These are phyloP conservation scores for Podospora pseudocomata DNA, from an alignment of 495 filamentous ascomycete genomes.

Conservation along the genomic window DNA sequence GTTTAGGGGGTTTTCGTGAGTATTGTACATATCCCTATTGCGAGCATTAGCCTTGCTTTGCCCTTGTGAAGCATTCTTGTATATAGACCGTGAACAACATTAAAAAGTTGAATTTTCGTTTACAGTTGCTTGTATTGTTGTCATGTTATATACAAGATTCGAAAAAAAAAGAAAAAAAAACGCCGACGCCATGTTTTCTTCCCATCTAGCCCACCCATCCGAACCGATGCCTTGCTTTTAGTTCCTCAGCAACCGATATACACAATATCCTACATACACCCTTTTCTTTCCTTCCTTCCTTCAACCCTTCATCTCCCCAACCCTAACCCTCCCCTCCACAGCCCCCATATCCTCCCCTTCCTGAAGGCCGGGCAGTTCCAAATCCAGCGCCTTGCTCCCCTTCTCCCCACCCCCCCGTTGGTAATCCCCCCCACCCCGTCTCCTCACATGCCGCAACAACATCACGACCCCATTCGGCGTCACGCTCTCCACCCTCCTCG, in stretches of 20 bases:
- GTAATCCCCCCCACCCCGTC: conserved; percentile 17
- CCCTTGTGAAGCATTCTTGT: too few species aligned
- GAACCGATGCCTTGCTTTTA: background rate
- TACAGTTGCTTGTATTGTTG: background rate
- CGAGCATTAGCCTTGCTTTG: too few species aligned
- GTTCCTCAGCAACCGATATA: background rate
- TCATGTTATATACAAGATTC: background rate
- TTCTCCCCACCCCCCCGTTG: background rate
- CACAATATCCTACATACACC: background rate
- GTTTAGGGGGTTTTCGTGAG: too few species aligned
- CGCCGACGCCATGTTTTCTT: conserved; percentile 2
- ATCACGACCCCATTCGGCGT: conserved; percentile 59
- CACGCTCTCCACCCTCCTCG: conserved; percentile 77
- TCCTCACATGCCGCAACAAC: conserved; percentile 51
- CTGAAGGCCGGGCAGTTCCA: conserved; percentile 26
- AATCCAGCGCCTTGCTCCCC: conserved; percentile 22
- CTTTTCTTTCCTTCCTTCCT: background rate
- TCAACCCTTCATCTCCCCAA: conserved; percentile 29
- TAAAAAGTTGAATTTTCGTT: too few species aligned
- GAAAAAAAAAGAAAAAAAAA: background rate
- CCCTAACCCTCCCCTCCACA: conserved; percentile 40
- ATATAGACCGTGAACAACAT: too few species aligned
- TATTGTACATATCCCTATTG: too few species aligned
- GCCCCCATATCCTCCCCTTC: conserved; percentile 31
- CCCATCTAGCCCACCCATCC: background rate